These are phyloP conservation scores for Claviceps purpurea DNA, from an alignment of 2,329 filamentous ascomycete species.

Conservation along the genomic window DNA sequence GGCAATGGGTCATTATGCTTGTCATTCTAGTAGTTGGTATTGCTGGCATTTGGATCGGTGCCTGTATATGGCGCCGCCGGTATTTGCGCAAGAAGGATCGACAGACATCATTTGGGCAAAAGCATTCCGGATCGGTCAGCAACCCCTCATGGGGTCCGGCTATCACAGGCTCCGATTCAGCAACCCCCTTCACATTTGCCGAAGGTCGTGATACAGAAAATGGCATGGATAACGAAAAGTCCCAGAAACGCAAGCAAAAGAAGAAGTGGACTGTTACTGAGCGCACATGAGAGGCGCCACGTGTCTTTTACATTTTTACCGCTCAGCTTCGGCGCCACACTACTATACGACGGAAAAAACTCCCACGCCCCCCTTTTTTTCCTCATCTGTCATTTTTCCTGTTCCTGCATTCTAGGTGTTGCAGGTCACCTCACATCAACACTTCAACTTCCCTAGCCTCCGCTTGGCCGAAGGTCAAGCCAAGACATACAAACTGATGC, in stretches of 20 bases:
- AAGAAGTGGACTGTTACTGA: slow-evolving; percentile 34
- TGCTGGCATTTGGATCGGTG: slow-evolving; percentile 49
- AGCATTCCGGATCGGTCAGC: slow-evolving; percentile 24
- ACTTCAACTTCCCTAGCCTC: background rate
- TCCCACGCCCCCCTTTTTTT: background rate
- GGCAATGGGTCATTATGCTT: slow-evolving; percentile 71
- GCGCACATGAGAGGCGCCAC: slow-evolving; percentile 22
- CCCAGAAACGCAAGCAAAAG: slow-evolving; percentile 22
- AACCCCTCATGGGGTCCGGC: slow-evolving; percentile 23
- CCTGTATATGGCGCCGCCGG: slow-evolving; percentile 58
- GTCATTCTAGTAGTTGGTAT: slow-evolving; percentile 62
- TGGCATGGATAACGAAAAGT: slow-evolving; percentile 7
- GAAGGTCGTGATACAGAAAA: slow-evolving; percentile 6
- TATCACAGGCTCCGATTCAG: slow-evolving; percentile 11
- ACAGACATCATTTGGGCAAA: slow-evolving; percentile 23
- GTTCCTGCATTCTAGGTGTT: too few relatives aligned
- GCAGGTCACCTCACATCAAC: background rate
- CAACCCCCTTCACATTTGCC: slow-evolving; percentile 10
- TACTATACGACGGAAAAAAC: background rate
- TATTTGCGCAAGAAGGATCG: slow-evolving; percentile 58
- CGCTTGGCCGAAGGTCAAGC: background rate
- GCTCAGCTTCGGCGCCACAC: background rate
- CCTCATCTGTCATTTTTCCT: too few relatives aligned
- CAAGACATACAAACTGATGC: background rate
- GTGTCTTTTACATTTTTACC: too few relatives aligned